Evolutionary conservation across 2,329 filamentous ascomycete species (phyloP).

Genomic region (Alternaria viburni): DNA sequence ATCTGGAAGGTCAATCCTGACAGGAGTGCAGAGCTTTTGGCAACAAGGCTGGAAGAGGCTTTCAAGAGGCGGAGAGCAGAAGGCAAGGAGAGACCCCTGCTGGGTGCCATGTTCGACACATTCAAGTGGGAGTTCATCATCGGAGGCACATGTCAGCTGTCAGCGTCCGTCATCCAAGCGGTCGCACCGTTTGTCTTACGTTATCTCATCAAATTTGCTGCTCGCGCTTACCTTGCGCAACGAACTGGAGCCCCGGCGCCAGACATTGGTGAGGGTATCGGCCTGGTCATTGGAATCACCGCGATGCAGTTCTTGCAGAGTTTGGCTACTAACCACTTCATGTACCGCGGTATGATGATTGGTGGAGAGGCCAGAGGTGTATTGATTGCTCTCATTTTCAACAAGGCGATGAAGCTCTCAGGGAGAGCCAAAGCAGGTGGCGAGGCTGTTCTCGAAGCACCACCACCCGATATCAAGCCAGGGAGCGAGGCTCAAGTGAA

Average conservation of each 20-base stretch:
- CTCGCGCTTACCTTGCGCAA: slow-evolving; percentile 75
- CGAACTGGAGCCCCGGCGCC: slow-evolving; percentile 64
- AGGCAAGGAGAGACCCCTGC: slow-evolving; percentile 74
- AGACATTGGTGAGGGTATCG: slow-evolving; percentile 75
- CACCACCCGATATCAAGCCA: slow-evolving; percentile 53
- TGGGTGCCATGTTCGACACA: slow-evolving; percentile 84
- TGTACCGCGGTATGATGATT: slow-evolving; percentile 90
- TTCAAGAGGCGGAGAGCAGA: slow-evolving; percentile 70
- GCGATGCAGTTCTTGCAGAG: slow-evolving; percentile 85
- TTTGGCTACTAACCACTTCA: slow-evolving; percentile 84
- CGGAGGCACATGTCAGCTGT: slow-evolving; percentile 78
- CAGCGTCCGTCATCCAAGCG: slow-evolving; percentile 74
- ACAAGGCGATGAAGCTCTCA: slow-evolving; percentile 89
- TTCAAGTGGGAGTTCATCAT: slow-evolving; percentile 85
- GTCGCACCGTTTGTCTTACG: slow-evolving; percentile 84
- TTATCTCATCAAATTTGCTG: slow-evolving; percentile 85
- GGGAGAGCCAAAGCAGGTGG: slow-evolving; percentile 87
- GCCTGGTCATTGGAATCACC: slow-evolving; percentile 83
- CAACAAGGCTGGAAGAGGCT: slow-evolving; percentile 67
- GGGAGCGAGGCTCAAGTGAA: slow-evolving; percentile 59
- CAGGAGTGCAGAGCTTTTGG: slow-evolving; percentile 73
- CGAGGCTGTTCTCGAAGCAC: slow-evolving; percentile 51
- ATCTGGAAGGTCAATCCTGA: slow-evolving; percentile 88
- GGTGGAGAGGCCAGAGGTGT: slow-evolving; percentile 83
- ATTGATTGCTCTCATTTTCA: slow-evolving; percentile 85